Evolutionary conservation across 306 rosid species (phyloP).

Genomic region (Prunus kanzakura): DNA sequence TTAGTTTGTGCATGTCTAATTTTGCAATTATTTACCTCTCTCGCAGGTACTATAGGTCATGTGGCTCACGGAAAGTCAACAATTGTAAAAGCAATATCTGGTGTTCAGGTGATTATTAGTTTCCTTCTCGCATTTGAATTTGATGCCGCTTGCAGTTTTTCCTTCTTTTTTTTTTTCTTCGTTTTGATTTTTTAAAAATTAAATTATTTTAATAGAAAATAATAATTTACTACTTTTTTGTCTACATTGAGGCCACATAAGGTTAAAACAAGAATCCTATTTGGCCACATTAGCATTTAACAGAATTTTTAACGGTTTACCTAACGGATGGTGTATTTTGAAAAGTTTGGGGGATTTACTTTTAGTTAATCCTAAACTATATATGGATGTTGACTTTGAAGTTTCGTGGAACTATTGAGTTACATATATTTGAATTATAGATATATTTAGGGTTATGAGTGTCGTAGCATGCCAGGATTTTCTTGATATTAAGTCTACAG

Average conservation of each 20-base stretch:
- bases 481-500: not conserved
- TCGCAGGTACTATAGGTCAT: slow-evolving; percentile 90
- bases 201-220: too few relatives aligned
- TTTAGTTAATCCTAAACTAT: too few relatives aligned
- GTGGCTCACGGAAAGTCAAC: slow-evolving; percentile 99
- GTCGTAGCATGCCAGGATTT: not conserved
- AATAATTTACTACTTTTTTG: too few relatives aligned
- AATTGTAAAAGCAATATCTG: slow-evolving; percentile 95
- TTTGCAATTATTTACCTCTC: not conserved
- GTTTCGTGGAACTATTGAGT: not conserved
- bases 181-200: not conserved
- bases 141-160: not conserved
- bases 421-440: too few relatives aligned
- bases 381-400: too few relatives aligned
- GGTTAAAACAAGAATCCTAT: too few relatives aligned
- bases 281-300: too few relatives aligned
- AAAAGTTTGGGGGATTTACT: too few relatives aligned
- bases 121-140: not conserved
- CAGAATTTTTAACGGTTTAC: too few relatives aligned
- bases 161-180: not conserved
- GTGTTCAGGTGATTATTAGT: slow-evolving; percentile 61
- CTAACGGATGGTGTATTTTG: too few relatives aligned
- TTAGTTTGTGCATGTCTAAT: not conserved
- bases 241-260: too few relatives aligned
- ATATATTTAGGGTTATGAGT: not conserved